Conservation (phyloP, 192 early-diverging fungal genomes). For the Entomortierella parvispora region DNA sequence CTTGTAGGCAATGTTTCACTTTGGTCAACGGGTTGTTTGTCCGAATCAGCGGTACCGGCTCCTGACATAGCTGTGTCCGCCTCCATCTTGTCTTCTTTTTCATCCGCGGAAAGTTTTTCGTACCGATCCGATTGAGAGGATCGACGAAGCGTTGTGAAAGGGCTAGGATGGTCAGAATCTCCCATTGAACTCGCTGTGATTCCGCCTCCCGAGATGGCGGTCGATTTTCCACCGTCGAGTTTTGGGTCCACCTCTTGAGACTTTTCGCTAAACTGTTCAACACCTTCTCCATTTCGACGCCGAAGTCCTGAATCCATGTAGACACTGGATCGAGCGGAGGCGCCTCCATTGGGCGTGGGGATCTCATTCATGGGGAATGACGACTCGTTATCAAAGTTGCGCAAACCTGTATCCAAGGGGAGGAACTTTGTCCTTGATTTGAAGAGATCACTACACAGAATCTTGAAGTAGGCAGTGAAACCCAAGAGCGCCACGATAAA, state of each 20-base stretch:
- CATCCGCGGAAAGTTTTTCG: constrained; percentile 7
- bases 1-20: too few species aligned
- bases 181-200: neutral
- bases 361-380: constrained; percentile 5
- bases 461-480: constrained; percentile 59
- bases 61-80: neutral
- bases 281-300: neutral
- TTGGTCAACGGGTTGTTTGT: neutral
- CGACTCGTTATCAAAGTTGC: constrained; percentile 40
- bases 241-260: neutral
- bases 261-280: neutral
- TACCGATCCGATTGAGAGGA: constrained; percentile 17
- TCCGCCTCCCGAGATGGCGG: neutral
- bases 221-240: neutral
- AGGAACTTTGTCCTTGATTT: constrained; percentile 55
- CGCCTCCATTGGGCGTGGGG: neutral
- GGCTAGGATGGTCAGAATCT: too few species aligned
- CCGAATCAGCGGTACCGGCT: neutral
- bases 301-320: constrained; percentile 12
- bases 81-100: neutral
- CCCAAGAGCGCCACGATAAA: constrained; percentile 56
- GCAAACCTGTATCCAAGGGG: constrained; percentile 47
- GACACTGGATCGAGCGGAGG: neutral
- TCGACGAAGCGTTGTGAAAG: too few species aligned
- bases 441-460: constrained; percentile 57